A percentile compares a stretch with the other conserved stretches of the same genome.
Evolutionary conservation across 345 rosid species (phyloP).

Genomic region (Zanthoxylum bungeanum): DNA sequence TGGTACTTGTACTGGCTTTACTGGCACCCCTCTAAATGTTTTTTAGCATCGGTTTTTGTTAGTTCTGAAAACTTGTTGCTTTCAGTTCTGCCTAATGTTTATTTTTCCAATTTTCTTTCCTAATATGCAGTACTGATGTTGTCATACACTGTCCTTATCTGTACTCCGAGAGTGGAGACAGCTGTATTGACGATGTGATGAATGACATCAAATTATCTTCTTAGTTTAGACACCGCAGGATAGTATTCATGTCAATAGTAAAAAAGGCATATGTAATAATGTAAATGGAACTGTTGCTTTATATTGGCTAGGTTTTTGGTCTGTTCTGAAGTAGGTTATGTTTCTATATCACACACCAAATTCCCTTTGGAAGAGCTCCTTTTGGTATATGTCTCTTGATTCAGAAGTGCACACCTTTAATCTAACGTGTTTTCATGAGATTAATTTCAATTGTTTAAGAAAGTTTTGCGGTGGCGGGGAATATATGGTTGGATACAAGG

Average conservation of each 20-base stretch:
- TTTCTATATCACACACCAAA: neutral
- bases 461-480: neutral
- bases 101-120: slow-evolving; percentile 1
- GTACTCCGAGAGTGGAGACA: neutral
- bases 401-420: neutral
- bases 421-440: neutral
- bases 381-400: neutral
- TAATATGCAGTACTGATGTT: neutral
- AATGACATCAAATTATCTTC: neutral
- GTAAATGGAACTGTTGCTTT: neutral
- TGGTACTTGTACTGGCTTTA: slow-evolving; percentile 63
- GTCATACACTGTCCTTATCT: neutral
- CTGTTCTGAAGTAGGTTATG: neutral
- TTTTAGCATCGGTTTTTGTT: neutral
- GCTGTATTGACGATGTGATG: neutral
- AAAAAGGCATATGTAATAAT: neutral
- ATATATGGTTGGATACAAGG: neutral
- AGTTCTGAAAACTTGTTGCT: neutral
- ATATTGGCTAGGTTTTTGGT: neutral
- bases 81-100: neutral
- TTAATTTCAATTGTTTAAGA: neutral
- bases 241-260: neutral
- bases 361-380: neutral
- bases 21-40: neutral
- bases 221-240: neutral